Base-by-base conservation (phyloP, 345 rosid species). In the Sonneratia caseolaris region DNA sequence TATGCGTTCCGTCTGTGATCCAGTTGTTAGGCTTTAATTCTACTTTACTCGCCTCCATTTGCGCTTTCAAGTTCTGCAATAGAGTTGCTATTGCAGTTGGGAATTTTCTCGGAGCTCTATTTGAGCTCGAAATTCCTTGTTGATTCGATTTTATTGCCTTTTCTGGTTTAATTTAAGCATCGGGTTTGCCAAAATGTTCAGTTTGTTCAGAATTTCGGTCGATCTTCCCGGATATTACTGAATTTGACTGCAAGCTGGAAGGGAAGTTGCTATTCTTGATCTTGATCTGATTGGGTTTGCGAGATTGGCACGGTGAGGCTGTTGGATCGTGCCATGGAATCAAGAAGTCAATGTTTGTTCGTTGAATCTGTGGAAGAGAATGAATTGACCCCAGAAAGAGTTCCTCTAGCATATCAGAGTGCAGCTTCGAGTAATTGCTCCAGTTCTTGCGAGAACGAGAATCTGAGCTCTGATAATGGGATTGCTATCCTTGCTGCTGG, bases 291-390 rank as follows among this genome's bases (percentile, higher is more conserved):
- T 69, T 69, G 77, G 38, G 62, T 75, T 65, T 21, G 43, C 15
- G 24, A 22, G 56, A 38, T 55, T 14, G 68, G 68, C 37, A 70
- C 66, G 35, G 73, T 76, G 71, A 37, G 37, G 21, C 49, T n/a
- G 36, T 22, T 47, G 51, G 43, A 65, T 66, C 22, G n/a, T 19
- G 57, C 47, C 32, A 86, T 86, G 90, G 88, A 85, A 80, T 72
- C 74, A 78, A 83, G 76, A 71, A 76, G 68, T 77, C 86, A 81
- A 64, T 53, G 69, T 70, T 77, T 80, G 75, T 83, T 72, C 47
- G 77, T 72, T 80, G 88, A 84, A 67, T 83, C 83, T 85, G 10
- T 9, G 69, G 85, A 85, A 72, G 89, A 85, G 73, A 81, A 83
- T 76, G 89, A 76, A 37, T 77, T 77, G 51, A 71, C 55, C 36